These are phyloP conservation scores for Triangularia setosa DNA, from an alignment of 2,329 filamentous ascomycete species.

Conservation along the genomic window DNA sequence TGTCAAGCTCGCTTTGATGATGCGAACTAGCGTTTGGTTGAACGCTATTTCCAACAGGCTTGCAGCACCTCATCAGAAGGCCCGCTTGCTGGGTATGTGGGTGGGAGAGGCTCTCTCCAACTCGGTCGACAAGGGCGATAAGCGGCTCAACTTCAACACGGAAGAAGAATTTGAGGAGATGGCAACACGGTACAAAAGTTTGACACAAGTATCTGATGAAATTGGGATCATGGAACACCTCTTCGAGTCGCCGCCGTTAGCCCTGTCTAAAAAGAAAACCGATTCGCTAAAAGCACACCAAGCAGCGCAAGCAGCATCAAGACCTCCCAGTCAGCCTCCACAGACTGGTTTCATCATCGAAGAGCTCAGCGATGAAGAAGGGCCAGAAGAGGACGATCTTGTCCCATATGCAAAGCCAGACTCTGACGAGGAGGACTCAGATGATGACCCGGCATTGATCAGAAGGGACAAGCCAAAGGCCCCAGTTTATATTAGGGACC, in stretches of 20 bases:
- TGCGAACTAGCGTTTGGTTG: slow-evolving; percentile 70
- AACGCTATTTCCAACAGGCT: slow-evolving; percentile 81
- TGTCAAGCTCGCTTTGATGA: slow-evolving; percentile 62
- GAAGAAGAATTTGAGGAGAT: slow-evolving; percentile 73
- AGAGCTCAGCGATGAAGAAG: slow-evolving; percentile 53
- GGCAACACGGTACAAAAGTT: slow-evolving; percentile 67
- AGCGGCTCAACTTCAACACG: slow-evolving; percentile 76
- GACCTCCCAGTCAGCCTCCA: slow-evolving; percentile 29
- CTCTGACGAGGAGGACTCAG: slow-evolving; percentile 84
- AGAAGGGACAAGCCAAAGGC: slow-evolving; percentile 76
- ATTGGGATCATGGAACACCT: slow-evolving; percentile 56
- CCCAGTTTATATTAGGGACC: slow-evolving; percentile 86
- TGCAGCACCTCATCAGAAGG: slow-evolving; percentile 67
- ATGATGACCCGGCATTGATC: slow-evolving; percentile 86
- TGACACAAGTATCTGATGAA: slow-evolving; percentile 61
- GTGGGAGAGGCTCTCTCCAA: slow-evolving; percentile 69
- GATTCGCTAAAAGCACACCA: slow-evolving; percentile 21
- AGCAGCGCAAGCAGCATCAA: slow-evolving; percentile 26
- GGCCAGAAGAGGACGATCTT: slow-evolving; percentile 64
- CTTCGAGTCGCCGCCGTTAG: slow-evolving; percentile 24
- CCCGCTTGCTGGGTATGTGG: slow-evolving; percentile 82
- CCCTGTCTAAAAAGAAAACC: slow-evolving; percentile 13
- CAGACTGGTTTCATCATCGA: slow-evolving; percentile 54
- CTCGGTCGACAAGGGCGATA: slow-evolving; percentile 64
- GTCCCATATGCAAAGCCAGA: slow-evolving; percentile 79